Base-by-base conservation (phyloP, 495 filamentous ascomycete species). In the Aspergillus sclerotiicarbonarius region DNA sequence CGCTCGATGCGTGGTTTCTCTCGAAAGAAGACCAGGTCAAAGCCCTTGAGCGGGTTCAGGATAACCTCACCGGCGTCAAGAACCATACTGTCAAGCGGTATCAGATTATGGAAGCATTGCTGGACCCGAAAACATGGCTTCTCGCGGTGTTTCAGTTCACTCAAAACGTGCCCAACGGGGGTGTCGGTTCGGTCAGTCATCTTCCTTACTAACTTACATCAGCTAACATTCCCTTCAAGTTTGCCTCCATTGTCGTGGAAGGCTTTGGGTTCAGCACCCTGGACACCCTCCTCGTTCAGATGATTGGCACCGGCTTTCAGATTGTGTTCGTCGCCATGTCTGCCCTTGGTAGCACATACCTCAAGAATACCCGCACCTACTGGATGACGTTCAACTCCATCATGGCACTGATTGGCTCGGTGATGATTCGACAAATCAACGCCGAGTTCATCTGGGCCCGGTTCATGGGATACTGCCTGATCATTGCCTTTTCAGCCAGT, bases 51-150 rank as follows among this genome's bases (percentile, higher is more conserved):
- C 67, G 73, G 12, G 62, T 71, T 0, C 45, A 66, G 12, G 78
- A 77, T 13, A 86, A 87, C 64, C 79, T 85, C 51, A 83, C 79
- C 7, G 83, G 83, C n/a, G 74, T 80, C 13, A 64, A 70, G 9
- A 75, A 71, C 32, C 69, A 67, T 6, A 63, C 72, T 16, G 76
- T 85, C 62, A 80, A 71, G 48, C 58, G 57, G 56, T 60, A 53
- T 0, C 75, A 76, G 44, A 64, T 67, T 0, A 10, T 62, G 8
- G 62, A 73, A n/a, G 67, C 72, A 7, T 25, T 73, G 2, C 41
- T 53, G 18, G 74, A 78, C 54, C 54, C 65, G 8, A 67, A 70
- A 32, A 37, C 65, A 5, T 76, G 72, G 72, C 43, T 71, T 15
- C 52, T 76, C 56, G 65, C 65, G 15, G 32, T 76, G 19, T 53